Percentiles rank a stretch among this genome's conserved stretches.
Evolutionary conservation across 2,329 filamentous ascomycete species (phyloP).

Genomic region (Botryotinia convoluta): DNA sequence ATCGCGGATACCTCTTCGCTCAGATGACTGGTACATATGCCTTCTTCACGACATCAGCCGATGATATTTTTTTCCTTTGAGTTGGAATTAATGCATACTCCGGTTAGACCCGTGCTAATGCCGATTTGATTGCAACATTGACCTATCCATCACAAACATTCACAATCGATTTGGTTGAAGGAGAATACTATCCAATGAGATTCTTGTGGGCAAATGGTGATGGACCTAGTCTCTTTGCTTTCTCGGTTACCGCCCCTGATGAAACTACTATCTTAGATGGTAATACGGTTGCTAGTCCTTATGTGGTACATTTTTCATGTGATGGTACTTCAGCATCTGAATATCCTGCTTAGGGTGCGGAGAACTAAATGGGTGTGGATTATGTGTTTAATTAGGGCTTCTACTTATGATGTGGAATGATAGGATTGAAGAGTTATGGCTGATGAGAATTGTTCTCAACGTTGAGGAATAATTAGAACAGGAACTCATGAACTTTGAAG

Average conservation of each 20-base stretch:
- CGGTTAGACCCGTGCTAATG: neutral
- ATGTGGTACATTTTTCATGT: neutral
- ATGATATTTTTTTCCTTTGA: neutral
- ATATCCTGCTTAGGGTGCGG: neutral
- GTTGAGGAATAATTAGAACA: neutral
- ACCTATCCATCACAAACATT: neutral
- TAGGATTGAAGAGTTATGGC: neutral
- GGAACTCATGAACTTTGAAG: neutral
- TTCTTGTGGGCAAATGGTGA: neutral
- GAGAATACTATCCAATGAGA: neutral
- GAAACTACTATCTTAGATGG: neutral
- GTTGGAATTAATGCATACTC: neutral
- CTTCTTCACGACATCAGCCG: neutral
- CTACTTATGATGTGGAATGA: neutral
- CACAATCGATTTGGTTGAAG: neutral
- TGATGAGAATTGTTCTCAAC: neutral
- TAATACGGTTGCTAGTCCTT: neutral
- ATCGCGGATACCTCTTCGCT: neutral
- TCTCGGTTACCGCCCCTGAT: neutral
- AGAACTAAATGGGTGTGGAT: neutral
- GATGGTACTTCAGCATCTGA: neutral
- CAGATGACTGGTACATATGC: neutral
- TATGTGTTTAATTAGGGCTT: neutral
- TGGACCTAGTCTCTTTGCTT: neutral
- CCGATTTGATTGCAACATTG: neutral